Base-by-base conservation (phyloP, 352 stramenopile species). In the Phytophthora brassicae region DNA sequence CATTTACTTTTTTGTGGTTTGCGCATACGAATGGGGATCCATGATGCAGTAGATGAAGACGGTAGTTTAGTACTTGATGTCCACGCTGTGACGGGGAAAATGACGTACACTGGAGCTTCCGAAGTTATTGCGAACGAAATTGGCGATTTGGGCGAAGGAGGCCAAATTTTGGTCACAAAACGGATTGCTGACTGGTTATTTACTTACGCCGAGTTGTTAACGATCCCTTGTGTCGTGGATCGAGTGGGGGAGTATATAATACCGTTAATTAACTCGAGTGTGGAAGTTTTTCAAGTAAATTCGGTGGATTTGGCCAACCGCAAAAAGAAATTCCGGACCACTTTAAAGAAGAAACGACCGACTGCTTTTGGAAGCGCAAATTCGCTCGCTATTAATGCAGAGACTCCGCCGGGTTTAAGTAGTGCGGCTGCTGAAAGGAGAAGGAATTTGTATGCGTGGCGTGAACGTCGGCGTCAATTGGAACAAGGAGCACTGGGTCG, bases 11-110 rank as follows among this genome's bases (percentile, higher is more conserved):
- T 86, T 28, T 64, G 57, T 23, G 79, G 79, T 0, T 43, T 88
- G 8, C 68, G 79, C 2, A 75, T 88, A 4, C 79, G 79, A 14
- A 88, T 88, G 79, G 79, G 79, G 6, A 84, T 88, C 24, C 79
- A 88, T 44, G 78, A 80, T 20, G 70, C 78, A 8, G 48, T 72
- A 0, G 55, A 73, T 8, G 31, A 51, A 0, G 75, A 85, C 20
- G 75, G 75, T 4, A 51, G 64, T 1, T 41, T 85, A 2, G 49
- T 85, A 1, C 44, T 75, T 13, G 60, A 80, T 24, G 63, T 80
- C 1, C 78, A 88, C 48, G 60, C 72, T 0, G 68, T 88, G 19
- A 88, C 78, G 9, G 70, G 74, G 11, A 84, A 84, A 41, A 84
- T 82, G 70, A 85, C 66, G 9, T 88, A 88, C 52, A 82, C 74